Evolutionary conservation across 768 basidiomycete species (phyloP).

Genomic region (Lenzites betulinus): DNA sequence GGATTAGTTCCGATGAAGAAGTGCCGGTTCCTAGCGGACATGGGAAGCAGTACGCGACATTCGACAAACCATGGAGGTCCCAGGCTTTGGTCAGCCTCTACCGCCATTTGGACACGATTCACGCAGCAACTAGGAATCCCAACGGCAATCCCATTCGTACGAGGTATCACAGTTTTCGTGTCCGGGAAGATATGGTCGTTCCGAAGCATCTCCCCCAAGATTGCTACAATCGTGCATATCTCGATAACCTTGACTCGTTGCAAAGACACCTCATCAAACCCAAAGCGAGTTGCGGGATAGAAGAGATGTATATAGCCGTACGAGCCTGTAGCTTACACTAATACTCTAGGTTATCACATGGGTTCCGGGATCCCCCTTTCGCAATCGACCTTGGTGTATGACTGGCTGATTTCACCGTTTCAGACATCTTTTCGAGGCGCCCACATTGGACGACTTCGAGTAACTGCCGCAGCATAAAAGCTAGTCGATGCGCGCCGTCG

Average conservation of each 20-base stretch:
- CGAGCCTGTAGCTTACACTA: no score
- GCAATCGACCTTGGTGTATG: no score
- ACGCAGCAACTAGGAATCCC: not conserved
- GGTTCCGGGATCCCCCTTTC: no score
- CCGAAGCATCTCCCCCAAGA: not conserved
- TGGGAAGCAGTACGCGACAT: not conserved
- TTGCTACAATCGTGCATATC: not conserved
- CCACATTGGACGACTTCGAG: no score
- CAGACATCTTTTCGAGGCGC: no score
- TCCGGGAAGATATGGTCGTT: not conserved
- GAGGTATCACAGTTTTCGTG: not conserved
- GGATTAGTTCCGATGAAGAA: not conserved
- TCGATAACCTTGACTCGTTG: not conserved
- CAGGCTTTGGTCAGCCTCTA: not conserved
- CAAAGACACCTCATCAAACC: not conserved
- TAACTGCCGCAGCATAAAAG: no score
- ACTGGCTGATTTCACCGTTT: no score
- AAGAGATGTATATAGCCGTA: no score
- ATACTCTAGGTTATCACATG: no score
- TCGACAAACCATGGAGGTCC: not conserved
- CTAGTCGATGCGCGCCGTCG: no score
- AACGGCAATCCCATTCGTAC: not conserved
- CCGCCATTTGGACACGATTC: not conserved
- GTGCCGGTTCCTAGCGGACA: not conserved
- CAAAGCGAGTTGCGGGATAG: no score